A percentile compares a stretch with the other conserved stretches of the same genome.
These are phyloP conservation scores for Plasmopara halstedii DNA, from an alignment of 352 stramenopile genomes.

Conservation along the genomic window DNA sequence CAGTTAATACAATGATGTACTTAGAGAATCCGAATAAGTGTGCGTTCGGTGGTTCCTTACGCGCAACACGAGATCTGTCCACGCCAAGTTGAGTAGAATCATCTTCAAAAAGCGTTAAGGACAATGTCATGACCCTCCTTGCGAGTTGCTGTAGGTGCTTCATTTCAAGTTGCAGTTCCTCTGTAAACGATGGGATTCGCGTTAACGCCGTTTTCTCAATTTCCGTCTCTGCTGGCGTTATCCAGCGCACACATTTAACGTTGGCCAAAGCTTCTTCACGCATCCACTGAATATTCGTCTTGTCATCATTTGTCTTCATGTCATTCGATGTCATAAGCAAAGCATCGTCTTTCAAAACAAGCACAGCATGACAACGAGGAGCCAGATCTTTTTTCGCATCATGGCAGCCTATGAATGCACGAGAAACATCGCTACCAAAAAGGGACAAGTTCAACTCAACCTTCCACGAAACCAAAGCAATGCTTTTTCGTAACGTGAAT, in stretches of 20 bases:
- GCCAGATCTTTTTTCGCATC: conserved; percentile 47
- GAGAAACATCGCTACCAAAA: conserved; percentile 42
- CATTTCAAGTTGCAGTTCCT: conserved; percentile 60
- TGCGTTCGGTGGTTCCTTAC: conserved; percentile 52
- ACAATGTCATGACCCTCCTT: conserved; percentile 37
- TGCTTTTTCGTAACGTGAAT: conserved; percentile 32
- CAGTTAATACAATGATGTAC: conserved; percentile 64
- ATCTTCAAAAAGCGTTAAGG: conserved; percentile 41
- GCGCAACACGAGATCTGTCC: conserved; percentile 27
- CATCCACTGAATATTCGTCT: conserved; percentile 56
- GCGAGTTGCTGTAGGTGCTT: conserved; percentile 46
- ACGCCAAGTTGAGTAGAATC: conserved; percentile 20
- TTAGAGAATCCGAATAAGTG: conserved; percentile 83
- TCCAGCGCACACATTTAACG: conserved; percentile 70
- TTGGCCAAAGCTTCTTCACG: conserved; percentile 76
- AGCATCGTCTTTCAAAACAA: conserved; percentile 68
- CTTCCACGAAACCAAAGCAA: conserved; percentile 28
- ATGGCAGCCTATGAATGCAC: conserved; percentile 48
- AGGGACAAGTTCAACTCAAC: conserved; percentile 37
- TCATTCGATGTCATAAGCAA: conserved; percentile 68
- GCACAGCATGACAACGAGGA: conserved; percentile 41
- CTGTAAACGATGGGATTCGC: conserved; percentile 59
- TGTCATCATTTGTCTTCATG: conserved; percentile 21
- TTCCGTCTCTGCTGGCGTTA: conserved; percentile 66
- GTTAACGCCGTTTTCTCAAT: conserved; percentile 70